Conservation (phyloP, 2,329 filamentous ascomycete genomes). For the Aspergillus brunneoviolaceus region DNA sequence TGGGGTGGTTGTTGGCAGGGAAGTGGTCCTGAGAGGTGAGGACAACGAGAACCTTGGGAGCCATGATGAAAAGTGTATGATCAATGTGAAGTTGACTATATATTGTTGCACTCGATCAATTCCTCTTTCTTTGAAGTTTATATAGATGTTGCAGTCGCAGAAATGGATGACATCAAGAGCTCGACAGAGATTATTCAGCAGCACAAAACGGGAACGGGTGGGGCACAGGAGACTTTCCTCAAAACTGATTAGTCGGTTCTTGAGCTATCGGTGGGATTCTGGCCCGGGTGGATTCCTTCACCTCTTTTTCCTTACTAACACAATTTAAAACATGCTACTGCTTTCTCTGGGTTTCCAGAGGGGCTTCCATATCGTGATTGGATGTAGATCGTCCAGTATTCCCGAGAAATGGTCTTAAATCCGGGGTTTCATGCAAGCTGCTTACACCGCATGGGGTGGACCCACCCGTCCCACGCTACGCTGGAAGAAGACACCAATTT, state of each 20-base stretch:
- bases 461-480: not conserved
- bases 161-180: slow-evolving; percentile 6
- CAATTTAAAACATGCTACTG: not conserved
- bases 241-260: not conserved
- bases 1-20: slow-evolving; percentile 49
- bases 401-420: not conserved
- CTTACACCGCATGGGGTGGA: not conserved
- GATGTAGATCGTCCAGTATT: not conserved
- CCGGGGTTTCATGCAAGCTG: not conserved
- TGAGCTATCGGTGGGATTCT: not conserved
- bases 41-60: slow-evolving; percentile 66
- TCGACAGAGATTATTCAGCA: not conserved
- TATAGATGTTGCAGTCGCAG: not conserved
- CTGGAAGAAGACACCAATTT: no score
- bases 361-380: not conserved
- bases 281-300: not conserved
- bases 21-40: slow-evolving; percentile 61
- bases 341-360: not conserved
- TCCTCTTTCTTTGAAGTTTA: not conserved
- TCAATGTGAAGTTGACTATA: not conserved
- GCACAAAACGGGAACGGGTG: not conserved
- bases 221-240: not conserved
- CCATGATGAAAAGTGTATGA: slow-evolving; percentile 20
- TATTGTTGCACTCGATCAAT: not conserved
- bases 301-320: not conserved